A percentile compares a stretch with the other conserved stretches of the same genome.
Conservation (phyloP, 225 moss, liverwort and hornwort genomes). For the Antitrichia curtipendula region DNA sequence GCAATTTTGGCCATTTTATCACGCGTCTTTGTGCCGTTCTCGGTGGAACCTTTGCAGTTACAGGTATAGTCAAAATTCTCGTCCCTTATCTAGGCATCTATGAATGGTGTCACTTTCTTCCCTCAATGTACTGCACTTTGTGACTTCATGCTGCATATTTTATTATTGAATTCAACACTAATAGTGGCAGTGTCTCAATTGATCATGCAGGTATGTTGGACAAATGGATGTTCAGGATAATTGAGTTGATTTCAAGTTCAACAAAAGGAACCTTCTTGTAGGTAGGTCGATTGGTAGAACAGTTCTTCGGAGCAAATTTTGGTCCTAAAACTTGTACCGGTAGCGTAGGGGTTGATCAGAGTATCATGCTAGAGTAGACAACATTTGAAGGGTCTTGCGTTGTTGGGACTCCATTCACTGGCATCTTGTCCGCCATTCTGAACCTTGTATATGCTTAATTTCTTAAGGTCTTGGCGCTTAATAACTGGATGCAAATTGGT, state of each 20-base stretch:
- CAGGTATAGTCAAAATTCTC: constrained; percentile 17
- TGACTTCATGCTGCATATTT: neutral
- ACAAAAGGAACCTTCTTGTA: neutral
- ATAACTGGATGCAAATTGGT: neutral
- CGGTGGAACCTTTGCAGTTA: constrained; percentile 79
- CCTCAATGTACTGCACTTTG: neutral
- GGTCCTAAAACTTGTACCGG: neutral
- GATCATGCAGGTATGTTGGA: constrained; percentile 70
- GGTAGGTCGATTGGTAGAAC: neutral
- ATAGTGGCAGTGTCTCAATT: neutral
- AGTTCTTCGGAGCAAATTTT: neutral
- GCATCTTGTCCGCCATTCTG: neutral
- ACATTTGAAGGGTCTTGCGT: neutral
- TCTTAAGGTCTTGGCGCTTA: neutral
- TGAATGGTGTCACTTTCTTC: neutral
- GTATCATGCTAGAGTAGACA: neutral
- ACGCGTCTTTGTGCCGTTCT: constrained; percentile 81
- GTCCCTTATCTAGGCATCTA: neutral
- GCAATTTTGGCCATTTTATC: constrained; percentile 74
- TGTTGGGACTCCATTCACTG: neutral
- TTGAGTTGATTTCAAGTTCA: constrained; percentile 22
- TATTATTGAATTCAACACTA: neutral
- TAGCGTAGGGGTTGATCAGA: neutral
- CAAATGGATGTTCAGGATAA: constrained; percentile 61
- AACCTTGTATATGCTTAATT: neutral